Evolutionary conservation across 1,284 basidiomycete species (phyloP), one percentile per base, ranked within the genome.

Genomic region (Ceratobasidium sp.): DNA sequence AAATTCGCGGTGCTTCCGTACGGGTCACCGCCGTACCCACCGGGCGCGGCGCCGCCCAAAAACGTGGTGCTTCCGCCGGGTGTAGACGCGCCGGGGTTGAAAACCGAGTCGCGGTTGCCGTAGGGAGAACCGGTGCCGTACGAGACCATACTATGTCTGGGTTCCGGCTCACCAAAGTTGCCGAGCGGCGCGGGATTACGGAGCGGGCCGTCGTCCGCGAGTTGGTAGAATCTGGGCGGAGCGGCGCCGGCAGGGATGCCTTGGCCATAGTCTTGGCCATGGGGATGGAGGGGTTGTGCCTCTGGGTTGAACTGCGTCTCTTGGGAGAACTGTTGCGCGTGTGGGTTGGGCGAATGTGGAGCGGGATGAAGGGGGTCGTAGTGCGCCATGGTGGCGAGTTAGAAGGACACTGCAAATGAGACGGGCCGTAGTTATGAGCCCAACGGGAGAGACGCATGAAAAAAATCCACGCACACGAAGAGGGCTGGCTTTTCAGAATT

Each of bases 21-120:
- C 17, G 78, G 78, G 38, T 79, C 78, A 33, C 77, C 78, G 59
- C 68, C 75, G 62, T 78, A 79, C 3, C 46, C 69, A 10, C 28
- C 67, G 1, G 69, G 78, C 23, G 67, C 78, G 15, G 78, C 50
- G 26, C 77, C 76, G 52, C 61, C 69, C 10, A 77, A 64, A 42
- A 73, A 73, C n/a, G 70, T 73, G 9, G 70, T 73, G 70, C 70
- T 73, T 6, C 40, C 56, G 42, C 56, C 28, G 1, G 70, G 70
- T 4, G 70, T 73, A 3, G 62, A 42, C 33, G 23, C 33, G 38
- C 33, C 23, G 9, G 70, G 68, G 52, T 33, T 38, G 42, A 59
- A 73, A 1, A 54, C 54, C 70, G 70, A 73, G 26, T 73, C 70
- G 42, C 70, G 70, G 62, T 65, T 65, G n/a, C n/a, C n/a, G 70